Conservation (phyloP, 306 rosid genomes). For the Prinsepia uniflora region DNA sequence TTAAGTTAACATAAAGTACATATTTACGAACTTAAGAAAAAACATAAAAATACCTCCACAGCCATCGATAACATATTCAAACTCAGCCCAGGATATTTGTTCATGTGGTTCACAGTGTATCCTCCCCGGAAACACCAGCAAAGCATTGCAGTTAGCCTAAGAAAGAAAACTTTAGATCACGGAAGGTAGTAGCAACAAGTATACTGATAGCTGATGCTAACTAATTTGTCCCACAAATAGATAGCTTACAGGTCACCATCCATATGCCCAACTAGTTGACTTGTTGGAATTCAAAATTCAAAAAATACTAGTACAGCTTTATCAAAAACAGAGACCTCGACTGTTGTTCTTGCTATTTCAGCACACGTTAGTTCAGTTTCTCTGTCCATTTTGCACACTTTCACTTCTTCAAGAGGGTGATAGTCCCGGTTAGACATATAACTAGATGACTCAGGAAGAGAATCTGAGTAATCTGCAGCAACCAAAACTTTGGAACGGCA, state of each 20-base stretch:
- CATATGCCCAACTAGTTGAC: constrained; percentile 11
- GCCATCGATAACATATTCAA: constrained; percentile 16
- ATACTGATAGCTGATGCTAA: background rate
- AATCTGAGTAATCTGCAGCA: constrained; percentile 91
- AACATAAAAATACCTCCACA: constrained; percentile 22
- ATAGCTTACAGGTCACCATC: constrained; percentile 9
- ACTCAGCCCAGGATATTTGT: constrained; percentile 30
- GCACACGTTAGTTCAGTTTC: constrained; percentile 73
- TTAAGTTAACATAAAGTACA: background rate
- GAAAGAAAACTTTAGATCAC: constrained; percentile 28
- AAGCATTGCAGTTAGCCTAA: constrained; percentile 71
- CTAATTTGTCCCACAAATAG: background rate
- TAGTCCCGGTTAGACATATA: constrained; percentile 48
- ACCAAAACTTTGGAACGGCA: constrained; percentile 74
- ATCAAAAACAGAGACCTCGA: constrained; percentile 51
- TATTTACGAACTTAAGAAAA: constrained; percentile 21
- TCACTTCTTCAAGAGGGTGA: constrained; percentile 92
- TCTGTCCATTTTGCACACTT: constrained; percentile 39
- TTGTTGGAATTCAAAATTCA: constrained; percentile 20
- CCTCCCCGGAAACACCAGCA: constrained; percentile 77
- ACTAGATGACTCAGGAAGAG: constrained; percentile 76
- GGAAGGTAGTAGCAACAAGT: constrained; percentile 27
- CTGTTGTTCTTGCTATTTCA: constrained; percentile 72
- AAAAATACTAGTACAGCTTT: constrained; percentile 6
- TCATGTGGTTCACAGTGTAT: constrained; percentile 93